phyloP scores from a whole-genome alignment of 1,284 basidiomycete genomes.

The Rhodotorula sp. region DNA sequence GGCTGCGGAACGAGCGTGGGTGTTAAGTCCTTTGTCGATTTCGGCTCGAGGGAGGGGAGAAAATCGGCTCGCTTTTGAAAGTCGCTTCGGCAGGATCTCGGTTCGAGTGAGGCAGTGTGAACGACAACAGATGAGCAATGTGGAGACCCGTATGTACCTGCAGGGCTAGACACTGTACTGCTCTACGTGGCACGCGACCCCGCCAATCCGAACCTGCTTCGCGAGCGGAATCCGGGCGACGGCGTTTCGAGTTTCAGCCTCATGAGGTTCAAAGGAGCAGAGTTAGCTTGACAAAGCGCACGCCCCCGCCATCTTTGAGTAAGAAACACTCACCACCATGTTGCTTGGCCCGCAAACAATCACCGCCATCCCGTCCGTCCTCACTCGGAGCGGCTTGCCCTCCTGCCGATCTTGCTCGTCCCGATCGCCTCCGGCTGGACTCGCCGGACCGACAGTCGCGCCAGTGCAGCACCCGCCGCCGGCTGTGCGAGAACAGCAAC shows the following conservation, averaged over 20 bases:
- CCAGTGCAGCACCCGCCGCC: conserved; percentile 20
- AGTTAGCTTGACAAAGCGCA: too few relatives aligned
- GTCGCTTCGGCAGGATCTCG: too few relatives aligned
- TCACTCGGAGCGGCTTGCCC: conserved; percentile 8
- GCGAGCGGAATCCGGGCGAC: conserved; percentile 29
- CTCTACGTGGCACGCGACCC: conserved; percentile 22
- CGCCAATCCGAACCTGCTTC: conserved; percentile 30
- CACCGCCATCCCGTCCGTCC: conserved; percentile 22
- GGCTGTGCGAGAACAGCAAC: conserved; percentile 14
- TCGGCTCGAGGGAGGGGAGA: too few relatives aligned
- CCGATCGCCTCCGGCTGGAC: not conserved
- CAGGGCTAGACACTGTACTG: conserved; percentile 7
- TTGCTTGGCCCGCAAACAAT: conserved; percentile 25
- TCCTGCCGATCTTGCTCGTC: conserved; percentile 5
- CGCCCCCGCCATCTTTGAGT: too few relatives aligned
- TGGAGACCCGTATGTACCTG: too few relatives aligned
- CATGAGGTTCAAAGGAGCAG: not conserved
- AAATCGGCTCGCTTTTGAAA: too few relatives aligned
- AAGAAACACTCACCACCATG: conserved; percentile 24
- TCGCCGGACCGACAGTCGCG: not conserved
- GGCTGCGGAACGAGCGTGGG: too few relatives aligned
- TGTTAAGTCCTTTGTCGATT: too few relatives aligned
- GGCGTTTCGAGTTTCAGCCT: conserved; percentile 26
- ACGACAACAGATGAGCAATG: too few relatives aligned
- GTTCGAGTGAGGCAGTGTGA: too few relatives aligned